A percentile compares a stretch with the other conserved stretches of the same genome.
Conservation (phyloP, 1,139 yeast species). For the Geotrichum restrictum region DNA sequence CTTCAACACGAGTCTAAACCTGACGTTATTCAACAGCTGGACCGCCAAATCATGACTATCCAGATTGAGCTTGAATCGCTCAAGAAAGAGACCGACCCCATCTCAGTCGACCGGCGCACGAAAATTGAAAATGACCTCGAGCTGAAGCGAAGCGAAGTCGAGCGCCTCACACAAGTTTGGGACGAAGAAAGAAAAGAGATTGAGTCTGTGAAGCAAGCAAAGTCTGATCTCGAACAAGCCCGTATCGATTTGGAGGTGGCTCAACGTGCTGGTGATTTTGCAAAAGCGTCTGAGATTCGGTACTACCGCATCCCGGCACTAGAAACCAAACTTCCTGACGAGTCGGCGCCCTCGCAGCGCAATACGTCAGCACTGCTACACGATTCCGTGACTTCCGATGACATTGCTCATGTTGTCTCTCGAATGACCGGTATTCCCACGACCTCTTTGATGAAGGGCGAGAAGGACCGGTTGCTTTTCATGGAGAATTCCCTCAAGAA, state of each 20-base stretch:
- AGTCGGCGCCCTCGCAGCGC: constrained; percentile 33
- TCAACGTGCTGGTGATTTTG: constrained; percentile 82
- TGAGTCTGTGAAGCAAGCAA: constrained; percentile 71
- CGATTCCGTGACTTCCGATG: constrained; percentile 91
- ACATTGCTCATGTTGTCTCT: constrained; percentile 85
- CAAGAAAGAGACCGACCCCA: constrained; percentile 83
- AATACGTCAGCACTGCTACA: constrained; percentile 53
- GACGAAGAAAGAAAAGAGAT: constrained; percentile 72
- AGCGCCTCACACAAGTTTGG: constrained; percentile 77
- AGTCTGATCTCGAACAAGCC: constrained; percentile 79
- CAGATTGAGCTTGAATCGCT: constrained; percentile 91
- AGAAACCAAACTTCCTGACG: constrained; percentile 56
- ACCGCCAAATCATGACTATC: constrained; percentile 85
- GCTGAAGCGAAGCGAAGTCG: constrained; percentile 59
- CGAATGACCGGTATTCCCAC: constrained; percentile 96
- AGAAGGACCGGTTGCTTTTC: constrained; percentile 78
- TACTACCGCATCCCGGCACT: constrained; percentile 80
- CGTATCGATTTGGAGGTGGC: constrained; percentile 75
- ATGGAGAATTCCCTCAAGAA: constrained; percentile 78
- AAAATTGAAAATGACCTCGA: constrained; percentile 62
- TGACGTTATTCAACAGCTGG: constrained; percentile 85
- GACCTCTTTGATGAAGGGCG: constrained; percentile 88
- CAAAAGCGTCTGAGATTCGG: constrained; percentile 81
- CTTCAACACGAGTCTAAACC: constrained; percentile 96
- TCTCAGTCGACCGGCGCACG: constrained; percentile 70